Conservation (phyloP, 106 monocot genomes). For the Allium fistulosum region DNA sequence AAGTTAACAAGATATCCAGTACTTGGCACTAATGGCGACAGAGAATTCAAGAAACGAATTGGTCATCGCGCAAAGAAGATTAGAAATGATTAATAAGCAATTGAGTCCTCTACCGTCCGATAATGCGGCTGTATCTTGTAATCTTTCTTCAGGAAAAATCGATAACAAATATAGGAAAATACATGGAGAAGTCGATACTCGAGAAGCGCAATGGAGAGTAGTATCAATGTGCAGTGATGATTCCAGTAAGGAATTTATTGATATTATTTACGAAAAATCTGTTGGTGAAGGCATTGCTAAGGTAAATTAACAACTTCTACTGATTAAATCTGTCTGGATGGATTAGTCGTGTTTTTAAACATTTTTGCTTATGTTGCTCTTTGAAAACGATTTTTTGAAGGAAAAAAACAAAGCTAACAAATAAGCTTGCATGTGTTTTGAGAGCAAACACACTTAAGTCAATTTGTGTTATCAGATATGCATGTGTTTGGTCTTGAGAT, state of each 20-base stretch:
- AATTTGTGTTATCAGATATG: background rate
- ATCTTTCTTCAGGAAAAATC: constrained; percentile 9
- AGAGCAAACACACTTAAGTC: background rate
- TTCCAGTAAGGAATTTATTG: constrained; percentile 43
- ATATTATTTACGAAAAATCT: constrained; percentile 90
- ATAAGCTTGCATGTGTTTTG: too few relatives aligned
- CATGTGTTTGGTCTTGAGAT: background rate
- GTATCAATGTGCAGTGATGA: constrained; percentile 25
- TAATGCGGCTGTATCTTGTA: constrained; percentile 16
- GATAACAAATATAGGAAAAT: constrained; percentile 53
- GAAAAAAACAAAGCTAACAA: too few relatives aligned
- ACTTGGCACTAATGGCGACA: constrained; percentile 16
- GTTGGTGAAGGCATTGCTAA: constrained; percentile 86
- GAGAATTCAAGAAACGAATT: constrained; percentile 12
- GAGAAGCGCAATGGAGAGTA: constrained; percentile 34
- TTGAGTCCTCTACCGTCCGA: constrained; percentile 1
- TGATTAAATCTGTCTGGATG: background rate
- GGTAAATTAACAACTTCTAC: constrained; percentile 17
- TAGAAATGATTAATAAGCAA: constrained; percentile 39
- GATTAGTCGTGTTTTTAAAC: background rate
- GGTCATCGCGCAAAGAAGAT: constrained; percentile 31
- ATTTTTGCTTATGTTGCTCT: background rate
- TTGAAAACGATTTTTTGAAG: too few relatives aligned
- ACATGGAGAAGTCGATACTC: constrained; percentile 62
- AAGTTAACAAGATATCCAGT: too few relatives aligned